These are phyloP conservation scores for Monosporozyma siamensis DNA, from an alignment of 805 yeast genomes.

Conservation along the genomic window DNA sequence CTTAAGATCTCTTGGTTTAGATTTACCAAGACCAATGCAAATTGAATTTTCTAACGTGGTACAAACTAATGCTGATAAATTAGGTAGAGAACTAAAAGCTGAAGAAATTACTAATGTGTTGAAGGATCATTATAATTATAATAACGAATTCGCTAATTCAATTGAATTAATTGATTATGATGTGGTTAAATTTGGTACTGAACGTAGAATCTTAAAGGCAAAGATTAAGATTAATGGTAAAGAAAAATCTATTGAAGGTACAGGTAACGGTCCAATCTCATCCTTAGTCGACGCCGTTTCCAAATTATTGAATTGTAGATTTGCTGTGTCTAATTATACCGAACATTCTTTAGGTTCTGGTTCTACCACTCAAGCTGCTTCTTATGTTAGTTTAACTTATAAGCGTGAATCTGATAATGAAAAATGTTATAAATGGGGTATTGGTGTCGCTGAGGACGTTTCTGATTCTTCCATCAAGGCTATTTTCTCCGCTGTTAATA, in stretches of 20 bases:
- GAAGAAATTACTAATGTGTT: constrained; percentile 58
- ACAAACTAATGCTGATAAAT: constrained; percentile 57
- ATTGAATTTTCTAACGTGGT: constrained; percentile 65
- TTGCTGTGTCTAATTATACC: constrained; percentile 61
- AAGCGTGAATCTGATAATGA: constrained; percentile 12
- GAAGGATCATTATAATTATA: constrained; percentile 50
- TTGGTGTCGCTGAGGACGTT: constrained; percentile 77
- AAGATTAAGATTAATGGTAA: constrained; percentile 39
- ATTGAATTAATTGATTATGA: constrained; percentile 40
- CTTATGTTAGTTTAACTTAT: constrained; percentile 38
- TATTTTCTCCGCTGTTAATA: constrained; percentile 54
- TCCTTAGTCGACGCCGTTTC: constrained; percentile 59
- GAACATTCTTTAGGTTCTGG: constrained; percentile 77
- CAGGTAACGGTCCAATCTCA: constrained; percentile 79
- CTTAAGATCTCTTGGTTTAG: constrained; percentile 63
- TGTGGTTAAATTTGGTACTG: constrained; percentile 29
- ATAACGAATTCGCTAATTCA: constrained; percentile 23
- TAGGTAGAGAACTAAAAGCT: constrained; percentile 63
- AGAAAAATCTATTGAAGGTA: constrained; percentile 39
- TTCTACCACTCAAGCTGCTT: constrained; percentile 66
- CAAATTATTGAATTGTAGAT: constrained; percentile 36
- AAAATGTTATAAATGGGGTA: constrained; percentile 60
- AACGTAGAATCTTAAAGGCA: constrained; percentile 33
- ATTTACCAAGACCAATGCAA: constrained; percentile 73
- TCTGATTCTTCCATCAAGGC: constrained; percentile 70